phyloP scores from a whole-genome alignment of 768 basidiomycete genomes.

The Rhodosporidiobolus odoratus region DNA sequence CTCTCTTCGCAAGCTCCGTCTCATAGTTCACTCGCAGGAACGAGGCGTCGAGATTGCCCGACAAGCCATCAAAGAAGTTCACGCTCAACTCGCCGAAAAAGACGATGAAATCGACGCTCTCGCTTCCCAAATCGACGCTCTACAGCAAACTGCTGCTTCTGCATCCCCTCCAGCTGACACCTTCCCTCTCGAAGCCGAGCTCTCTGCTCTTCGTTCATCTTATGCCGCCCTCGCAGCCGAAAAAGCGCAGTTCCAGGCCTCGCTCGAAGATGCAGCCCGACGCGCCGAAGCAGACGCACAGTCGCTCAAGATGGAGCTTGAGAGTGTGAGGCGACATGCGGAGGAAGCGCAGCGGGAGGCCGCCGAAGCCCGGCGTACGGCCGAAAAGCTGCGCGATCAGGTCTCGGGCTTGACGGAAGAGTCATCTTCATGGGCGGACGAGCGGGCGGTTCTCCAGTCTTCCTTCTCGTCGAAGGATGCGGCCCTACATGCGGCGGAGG shows the following conservation, averaged over 20 bases:
- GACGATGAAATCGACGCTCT: slow-evolving; percentile 15
- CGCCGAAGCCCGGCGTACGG: too few relatives aligned
- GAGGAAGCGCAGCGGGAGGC: neutral
- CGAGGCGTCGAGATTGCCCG: slow-evolving; percentile 51
- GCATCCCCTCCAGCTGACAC: neutral
- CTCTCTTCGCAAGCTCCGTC: neutral
- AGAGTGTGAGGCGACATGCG: slow-evolving; percentile 73
- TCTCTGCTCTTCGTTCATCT: neutral
- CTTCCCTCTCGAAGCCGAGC: too few relatives aligned
- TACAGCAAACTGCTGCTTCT: slow-evolving; percentile 1
- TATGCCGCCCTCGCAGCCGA: too few relatives aligned
- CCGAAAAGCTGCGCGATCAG: neutral
- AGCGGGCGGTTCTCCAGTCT: slow-evolving; percentile 57
- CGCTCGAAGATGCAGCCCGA: neutral
- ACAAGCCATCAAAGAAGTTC: slow-evolving; percentile 16
- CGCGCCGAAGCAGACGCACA: slow-evolving; percentile 52
- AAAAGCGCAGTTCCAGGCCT: neutral
- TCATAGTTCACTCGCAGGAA: slow-evolving; percentile 52
- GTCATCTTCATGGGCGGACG: slow-evolving; percentile 65
- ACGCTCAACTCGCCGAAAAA: slow-evolving; percentile 13
- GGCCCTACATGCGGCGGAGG: slow-evolving; percentile 48
- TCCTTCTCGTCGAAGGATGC: slow-evolving; percentile 57
- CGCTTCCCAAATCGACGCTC: neutral
- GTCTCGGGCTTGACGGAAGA: slow-evolving; percentile 71
- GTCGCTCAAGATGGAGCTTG: slow-evolving; percentile 65